Evolutionary conservation across 352 stramenopile species (phyloP).

Genomic region (Pythium sp.): DNA sequence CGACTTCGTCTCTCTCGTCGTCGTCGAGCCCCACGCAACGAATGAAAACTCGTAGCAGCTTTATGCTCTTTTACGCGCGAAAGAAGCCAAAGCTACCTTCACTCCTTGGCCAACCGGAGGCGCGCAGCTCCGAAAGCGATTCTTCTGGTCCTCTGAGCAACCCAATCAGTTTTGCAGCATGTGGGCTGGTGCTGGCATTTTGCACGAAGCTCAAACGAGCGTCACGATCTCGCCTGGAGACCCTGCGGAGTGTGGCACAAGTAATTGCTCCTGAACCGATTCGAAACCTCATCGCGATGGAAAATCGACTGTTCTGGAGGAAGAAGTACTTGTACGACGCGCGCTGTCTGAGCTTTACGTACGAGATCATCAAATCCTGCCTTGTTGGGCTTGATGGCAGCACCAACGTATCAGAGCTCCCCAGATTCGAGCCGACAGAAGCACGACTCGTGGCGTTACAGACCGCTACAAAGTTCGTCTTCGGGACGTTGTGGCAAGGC

Average conservation of each 20-base stretch:
- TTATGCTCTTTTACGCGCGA: slow-evolving; percentile 86
- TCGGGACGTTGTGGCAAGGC: slow-evolving; percentile 85
- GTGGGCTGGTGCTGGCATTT: slow-evolving; percentile 26
- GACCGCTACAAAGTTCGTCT: slow-evolving; percentile 83
- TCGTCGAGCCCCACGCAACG: slow-evolving; percentile 20
- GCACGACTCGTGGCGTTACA: slow-evolving; percentile 71
- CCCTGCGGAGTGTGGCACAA: slow-evolving; percentile 41
- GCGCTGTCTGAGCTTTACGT: slow-evolving; percentile 77
- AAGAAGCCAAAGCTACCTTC: slow-evolving; percentile 39
- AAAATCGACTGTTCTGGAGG: slow-evolving; percentile 85
- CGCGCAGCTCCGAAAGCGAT: not conserved
- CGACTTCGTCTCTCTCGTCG: slow-evolving; percentile 16
- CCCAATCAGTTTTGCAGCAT: slow-evolving; percentile 5
- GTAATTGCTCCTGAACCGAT: slow-evolving; percentile 74
- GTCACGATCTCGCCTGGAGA: slow-evolving; percentile 30
- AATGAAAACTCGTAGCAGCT: slow-evolving; percentile 85
- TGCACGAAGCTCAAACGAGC: slow-evolving; percentile 35
- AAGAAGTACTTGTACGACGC: slow-evolving; percentile 83
- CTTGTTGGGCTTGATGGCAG: slow-evolving; percentile 36
- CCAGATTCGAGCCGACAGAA: slow-evolving; percentile 59
- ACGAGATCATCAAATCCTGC: slow-evolving; percentile 64
- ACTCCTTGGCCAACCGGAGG: slow-evolving; percentile 1
- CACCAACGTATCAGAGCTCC: slow-evolving; percentile 31
- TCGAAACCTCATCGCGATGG: slow-evolving; percentile 67
- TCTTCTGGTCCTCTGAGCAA: not conserved